Evolutionary conservation across 1,284 basidiomycete genomes (phyloP), one percentile per base, ranked within the genome.

Genomic region (Leccinum laetum): DNA sequence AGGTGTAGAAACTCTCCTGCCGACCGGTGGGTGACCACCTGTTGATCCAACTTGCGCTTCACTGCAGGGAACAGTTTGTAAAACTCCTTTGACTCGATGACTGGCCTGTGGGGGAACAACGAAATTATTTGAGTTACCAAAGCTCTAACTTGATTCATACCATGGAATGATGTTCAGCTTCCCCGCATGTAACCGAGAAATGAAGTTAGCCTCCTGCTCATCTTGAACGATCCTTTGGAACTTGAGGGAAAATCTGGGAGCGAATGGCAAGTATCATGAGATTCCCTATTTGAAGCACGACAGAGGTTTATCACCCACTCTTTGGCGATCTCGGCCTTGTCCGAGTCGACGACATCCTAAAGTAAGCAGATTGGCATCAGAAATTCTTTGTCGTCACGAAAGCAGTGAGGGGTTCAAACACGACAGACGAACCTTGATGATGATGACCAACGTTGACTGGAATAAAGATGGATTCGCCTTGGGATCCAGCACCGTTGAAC

Each of bases 141-240:
- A 44, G 26, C 3, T 5, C 5, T 14, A 26, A 21, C 26, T 0
- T 14, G 11, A 5, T 21, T 14, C 65, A 52, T 64, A 77, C 76
- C 76, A 89, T 14, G 87, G 86, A 18, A 89, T 80, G 24, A 89
- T 89, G 46, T 79, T 80, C 5, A 89, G 68, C 59, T 80, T 80
- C 1, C 87, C 86, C 0, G 79, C 78, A 65, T 89, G 84, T 6
- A 88, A 75, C 2, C 80, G 80, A 14, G 83, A 81, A 62, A 89
- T 86, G 72, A 89, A 89, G 66, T 89, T 89, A 0, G 83, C 79
- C 35, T 81, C 84, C 72, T 87, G 85, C 62, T 89, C 86, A 1
- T 84, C 79, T 65, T 84, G 79, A 2, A 89, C 85, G 29, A 88
- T 87, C 64, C 79, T 76, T 69, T 83, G 79, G 64, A 87, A 86